phyloP scores from a whole-genome alignment of 2,329 filamentous ascomycete species.

The Lasiodiplodia theobromae region DNA sequence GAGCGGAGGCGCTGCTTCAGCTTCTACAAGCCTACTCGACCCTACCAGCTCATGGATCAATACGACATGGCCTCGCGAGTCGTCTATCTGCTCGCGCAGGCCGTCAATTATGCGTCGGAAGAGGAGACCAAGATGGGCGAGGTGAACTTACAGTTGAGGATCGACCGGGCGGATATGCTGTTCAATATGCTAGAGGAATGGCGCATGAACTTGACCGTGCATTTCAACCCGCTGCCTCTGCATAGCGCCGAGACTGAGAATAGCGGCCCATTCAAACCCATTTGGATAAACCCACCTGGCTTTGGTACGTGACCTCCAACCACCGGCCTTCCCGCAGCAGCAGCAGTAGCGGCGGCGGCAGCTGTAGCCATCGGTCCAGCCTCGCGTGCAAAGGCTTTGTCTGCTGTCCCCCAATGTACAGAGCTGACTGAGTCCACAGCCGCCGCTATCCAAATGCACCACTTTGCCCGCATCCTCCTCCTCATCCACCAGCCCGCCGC shows the following conservation, averaged over 20 bases:
- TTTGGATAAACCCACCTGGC: slow-evolving; percentile 60
- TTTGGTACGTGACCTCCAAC: slow-evolving; percentile 42
- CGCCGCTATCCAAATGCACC: slow-evolving; percentile 60
- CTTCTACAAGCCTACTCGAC: slow-evolving; percentile 64
- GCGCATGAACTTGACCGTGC: slow-evolving; percentile 53
- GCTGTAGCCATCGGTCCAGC: neutral
- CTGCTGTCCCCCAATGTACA: slow-evolving; percentile 36
- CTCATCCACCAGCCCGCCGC: slow-evolving; percentile 60
- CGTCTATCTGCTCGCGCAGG: slow-evolving; percentile 63
- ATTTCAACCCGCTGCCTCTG: slow-evolving; percentile 53
- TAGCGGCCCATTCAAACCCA: slow-evolving; percentile 49
- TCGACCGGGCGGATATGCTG: slow-evolving; percentile 56
- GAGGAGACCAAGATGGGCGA: slow-evolving; percentile 56
- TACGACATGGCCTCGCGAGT: slow-evolving; percentile 63
- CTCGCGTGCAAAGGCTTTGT: neutral
- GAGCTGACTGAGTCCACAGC: slow-evolving; percentile 44
- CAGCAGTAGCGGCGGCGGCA: no score
- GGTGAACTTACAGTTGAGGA: slow-evolving; percentile 49
- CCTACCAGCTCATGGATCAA: slow-evolving; percentile 56
- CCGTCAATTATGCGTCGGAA: slow-evolving; percentile 65
- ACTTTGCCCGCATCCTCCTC: slow-evolving; percentile 61
- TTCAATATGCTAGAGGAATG: slow-evolving; percentile 60
- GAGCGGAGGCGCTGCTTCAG: slow-evolving; percentile 64
- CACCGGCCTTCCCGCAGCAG: neutral
- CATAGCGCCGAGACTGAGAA: slow-evolving; percentile 13